phyloP scores from a whole-genome alignment of 2,329 filamentous ascomycete genomes.

The Pseudogymnoascus sp. region DNA sequence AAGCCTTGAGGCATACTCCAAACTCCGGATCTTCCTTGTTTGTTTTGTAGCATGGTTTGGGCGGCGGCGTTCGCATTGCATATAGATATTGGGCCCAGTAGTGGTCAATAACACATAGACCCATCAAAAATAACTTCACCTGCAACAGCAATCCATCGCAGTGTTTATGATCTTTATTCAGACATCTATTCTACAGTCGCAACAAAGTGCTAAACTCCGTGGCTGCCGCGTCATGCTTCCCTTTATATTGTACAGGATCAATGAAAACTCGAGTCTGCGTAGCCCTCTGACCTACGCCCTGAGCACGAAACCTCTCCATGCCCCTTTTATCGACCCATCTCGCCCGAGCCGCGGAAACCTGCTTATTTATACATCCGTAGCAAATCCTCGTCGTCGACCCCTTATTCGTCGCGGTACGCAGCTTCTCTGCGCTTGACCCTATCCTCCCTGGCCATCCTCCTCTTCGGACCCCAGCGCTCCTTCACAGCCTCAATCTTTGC shows the following conservation, averaged over 20 bases:
- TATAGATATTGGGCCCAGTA: background rate
- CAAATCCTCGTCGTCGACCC: background rate
- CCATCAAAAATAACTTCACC: background rate
- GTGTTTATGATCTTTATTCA: constrained; percentile 8
- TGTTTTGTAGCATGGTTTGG: background rate
- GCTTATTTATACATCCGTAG: constrained; percentile 8
- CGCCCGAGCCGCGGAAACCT: background rate
- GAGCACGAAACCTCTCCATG: background rate
- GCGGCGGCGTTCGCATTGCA: background rate
- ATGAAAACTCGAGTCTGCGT: constrained; percentile 3
- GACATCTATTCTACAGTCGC: constrained; percentile 9
- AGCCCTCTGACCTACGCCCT: constrained; percentile 1
- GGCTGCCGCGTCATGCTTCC: constrained; percentile 5
- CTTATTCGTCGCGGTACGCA: constrained; percentile 11
- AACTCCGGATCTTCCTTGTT: background rate
- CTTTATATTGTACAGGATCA: constrained; percentile 9
- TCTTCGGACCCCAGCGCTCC: constrained; percentile 50
- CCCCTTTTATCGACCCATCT: background rate
- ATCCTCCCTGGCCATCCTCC: constrained; percentile 47
- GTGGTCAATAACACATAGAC: background rate
- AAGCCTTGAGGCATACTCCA: background rate
- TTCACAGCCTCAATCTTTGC: constrained; percentile 41
- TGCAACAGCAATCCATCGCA: background rate
- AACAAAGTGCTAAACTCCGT: constrained; percentile 9
- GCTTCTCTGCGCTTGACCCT: constrained; percentile 40